A percentile compares a stretch with the other conserved stretches of the same genome.
Conservation (phyloP, 2,329 filamentous ascomycete genomes). For the Diplocarpon mali region DNA sequence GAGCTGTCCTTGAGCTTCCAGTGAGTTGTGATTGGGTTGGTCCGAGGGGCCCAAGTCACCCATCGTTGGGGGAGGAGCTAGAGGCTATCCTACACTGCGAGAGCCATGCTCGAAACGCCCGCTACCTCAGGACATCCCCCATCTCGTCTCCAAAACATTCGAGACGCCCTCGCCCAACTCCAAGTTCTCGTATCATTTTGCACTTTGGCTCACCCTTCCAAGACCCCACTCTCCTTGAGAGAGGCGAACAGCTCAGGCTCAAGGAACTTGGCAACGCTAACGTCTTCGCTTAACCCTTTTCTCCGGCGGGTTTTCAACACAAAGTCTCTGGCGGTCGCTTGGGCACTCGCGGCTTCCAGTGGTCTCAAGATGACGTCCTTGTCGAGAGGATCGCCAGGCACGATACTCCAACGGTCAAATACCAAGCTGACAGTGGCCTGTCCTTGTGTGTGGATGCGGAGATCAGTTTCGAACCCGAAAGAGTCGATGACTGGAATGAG, state of each 20-base stretch:
- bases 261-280: constrained; percentile 90
- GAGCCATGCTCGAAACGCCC: constrained; percentile 10
- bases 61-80: not conserved
- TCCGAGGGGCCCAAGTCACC: not conserved
- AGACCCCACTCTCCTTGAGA: constrained; percentile 76
- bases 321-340: constrained; percentile 89
- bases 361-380: constrained; percentile 71
- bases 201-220: constrained; percentile 39
- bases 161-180: not conserved
- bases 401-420: constrained; percentile 93
- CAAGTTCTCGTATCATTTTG: constrained; percentile 8
- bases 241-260: constrained; percentile 88
- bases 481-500: constrained; percentile 93
- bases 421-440: constrained; percentile 82
- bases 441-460: constrained; percentile 91
- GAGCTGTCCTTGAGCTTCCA: too few species aligned
- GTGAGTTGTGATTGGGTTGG: too few species aligned
- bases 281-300: constrained; percentile 91
- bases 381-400: constrained; percentile 91
- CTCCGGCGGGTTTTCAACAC: constrained; percentile 88
- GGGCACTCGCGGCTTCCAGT: constrained; percentile 76
- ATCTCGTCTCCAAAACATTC: not conserved
- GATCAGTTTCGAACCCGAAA: constrained; percentile 95
- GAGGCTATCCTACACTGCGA: not conserved
- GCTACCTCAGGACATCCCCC: constrained; percentile 5